Conservation (phyloP, 192 early-diverging fungal genomes). For the Umbelopsis sp. region DNA sequence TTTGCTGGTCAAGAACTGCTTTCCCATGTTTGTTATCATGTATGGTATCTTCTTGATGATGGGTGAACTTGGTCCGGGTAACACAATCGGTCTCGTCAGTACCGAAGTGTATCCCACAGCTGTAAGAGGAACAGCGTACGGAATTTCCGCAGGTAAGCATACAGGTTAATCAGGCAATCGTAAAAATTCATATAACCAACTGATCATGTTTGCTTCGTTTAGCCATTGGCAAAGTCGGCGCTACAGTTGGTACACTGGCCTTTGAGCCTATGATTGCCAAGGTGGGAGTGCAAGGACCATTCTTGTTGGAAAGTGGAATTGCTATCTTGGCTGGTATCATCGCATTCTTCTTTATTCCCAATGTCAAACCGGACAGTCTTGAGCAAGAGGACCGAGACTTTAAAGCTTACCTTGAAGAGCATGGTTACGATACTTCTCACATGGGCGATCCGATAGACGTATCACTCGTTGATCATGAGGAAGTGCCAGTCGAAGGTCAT, state of each 20-base stretch:
- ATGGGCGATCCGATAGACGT: slow-evolving; percentile 17
- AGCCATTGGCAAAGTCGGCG: slow-evolving; percentile 42
- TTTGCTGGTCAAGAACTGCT: slow-evolving; percentile 41
- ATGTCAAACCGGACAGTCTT: slow-evolving; percentile 25
- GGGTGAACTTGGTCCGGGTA: slow-evolving; percentile 50
- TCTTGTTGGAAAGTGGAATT: slow-evolving; percentile 37
- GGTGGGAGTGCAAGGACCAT: slow-evolving; percentile 32
- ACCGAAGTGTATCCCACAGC: slow-evolving; percentile 47
- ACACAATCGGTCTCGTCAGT: slow-evolving; percentile 40
- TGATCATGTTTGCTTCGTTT: not conserved
- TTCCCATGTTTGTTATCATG: slow-evolving; percentile 51
- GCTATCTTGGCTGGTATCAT: slow-evolving; percentile 29
- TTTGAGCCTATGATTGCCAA: slow-evolving; percentile 33
- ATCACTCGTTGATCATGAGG: not conserved
- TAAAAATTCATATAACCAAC: not conserved
- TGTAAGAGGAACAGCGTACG: slow-evolving; percentile 50
- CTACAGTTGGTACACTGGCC: slow-evolving; percentile 34
- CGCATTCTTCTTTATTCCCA: slow-evolving; percentile 29
- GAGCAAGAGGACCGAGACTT: slow-evolving; percentile 33
- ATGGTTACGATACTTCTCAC: slow-evolving; percentile 32
- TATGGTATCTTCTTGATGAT: slow-evolving; percentile 49
- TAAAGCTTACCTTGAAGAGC: slow-evolving; percentile 28
- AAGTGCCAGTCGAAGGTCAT: not conserved
- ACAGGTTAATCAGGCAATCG: not conserved
- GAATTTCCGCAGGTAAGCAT: slow-evolving; percentile 43